Conservation (phyloP, 2,329 filamentous ascomycete species). For the Ophiosphaerella narmari region DNA sequence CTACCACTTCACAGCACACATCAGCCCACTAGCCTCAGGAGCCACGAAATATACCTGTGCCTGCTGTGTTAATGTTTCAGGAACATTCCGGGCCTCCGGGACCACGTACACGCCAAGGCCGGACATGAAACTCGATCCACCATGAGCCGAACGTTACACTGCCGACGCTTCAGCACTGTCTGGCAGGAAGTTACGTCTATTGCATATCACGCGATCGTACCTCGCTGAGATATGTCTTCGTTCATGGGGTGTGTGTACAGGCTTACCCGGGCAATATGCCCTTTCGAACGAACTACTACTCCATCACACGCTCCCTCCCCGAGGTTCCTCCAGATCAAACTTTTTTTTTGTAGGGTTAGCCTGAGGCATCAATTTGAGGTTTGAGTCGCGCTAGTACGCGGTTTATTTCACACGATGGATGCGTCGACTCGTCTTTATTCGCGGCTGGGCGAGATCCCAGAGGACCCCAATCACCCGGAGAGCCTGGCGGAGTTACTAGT, state of each 20-base stretch:
- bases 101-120: neutral
- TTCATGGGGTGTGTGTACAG: neutral
- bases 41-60: too few relatives aligned
- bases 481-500: slow-evolving; percentile 46
- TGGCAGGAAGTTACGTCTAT: slow-evolving; percentile 8
- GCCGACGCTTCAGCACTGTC: slow-evolving; percentile 21
- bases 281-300: neutral
- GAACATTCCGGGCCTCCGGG: too few relatives aligned
- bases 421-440: slow-evolving; percentile 38
- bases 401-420: slow-evolving; percentile 22
- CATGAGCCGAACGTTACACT: slow-evolving; percentile 11
- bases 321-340: neutral
- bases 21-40: too few relatives aligned
- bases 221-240: neutral
- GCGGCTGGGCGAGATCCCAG: slow-evolving; percentile 38
- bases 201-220: slow-evolving; percentile 15
- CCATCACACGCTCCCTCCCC: neutral
- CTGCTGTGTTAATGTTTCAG: too few relatives aligned
- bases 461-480: slow-evolving; percentile 35
- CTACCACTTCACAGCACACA: too few relatives aligned
- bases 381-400: neutral
- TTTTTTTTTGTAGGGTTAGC: neutral
- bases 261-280: neutral
- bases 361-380: too few relatives aligned
- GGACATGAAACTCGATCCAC: slow-evolving; percentile 36